phyloP scores from a whole-genome alignment of 192 early-diverging fungal species.

The Entophlyctis helioformis region DNA sequence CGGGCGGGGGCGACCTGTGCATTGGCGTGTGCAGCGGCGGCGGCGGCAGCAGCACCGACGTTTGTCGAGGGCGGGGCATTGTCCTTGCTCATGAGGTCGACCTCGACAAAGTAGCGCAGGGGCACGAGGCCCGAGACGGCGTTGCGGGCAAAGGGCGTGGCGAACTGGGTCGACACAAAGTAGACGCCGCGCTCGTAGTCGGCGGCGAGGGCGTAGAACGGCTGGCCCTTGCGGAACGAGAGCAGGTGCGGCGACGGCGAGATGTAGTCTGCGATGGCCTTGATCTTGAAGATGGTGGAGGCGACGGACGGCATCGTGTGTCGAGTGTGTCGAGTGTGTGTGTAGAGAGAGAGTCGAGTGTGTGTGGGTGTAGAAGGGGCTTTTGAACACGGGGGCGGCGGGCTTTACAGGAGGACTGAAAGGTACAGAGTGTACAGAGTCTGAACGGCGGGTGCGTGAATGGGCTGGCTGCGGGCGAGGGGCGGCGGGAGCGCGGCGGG shows the following conservation, averaged over 20 bases:
- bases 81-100: slow-evolving; percentile 24
- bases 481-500: no score
- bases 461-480: no score
- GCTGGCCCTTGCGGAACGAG: slow-evolving; percentile 34
- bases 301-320: slow-evolving; percentile 17
- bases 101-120: slow-evolving; percentile 26
- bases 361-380: slow-evolving; percentile 2
- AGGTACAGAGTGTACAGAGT: no score
- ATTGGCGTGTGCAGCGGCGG: slow-evolving; percentile 1
- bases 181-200: slow-evolving; percentile 24
- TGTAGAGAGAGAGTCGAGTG: slow-evolving; percentile 1
- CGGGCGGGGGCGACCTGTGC: no score
- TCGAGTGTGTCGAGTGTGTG: no score
- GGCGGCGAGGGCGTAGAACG: slow-evolving; percentile 32
- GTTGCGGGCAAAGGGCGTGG: slow-evolving; percentile 32
- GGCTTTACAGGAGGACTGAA: no score
- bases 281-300: slow-evolving; percentile 33
- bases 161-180: slow-evolving; percentile 40
- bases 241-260: slow-evolving; percentile 22
- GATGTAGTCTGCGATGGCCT: slow-evolving; percentile 26
- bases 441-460: no score
- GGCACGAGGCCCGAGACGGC: slow-evolving; percentile 37
- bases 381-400: no score
- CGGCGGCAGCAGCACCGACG: not conserved
- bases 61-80: slow-evolving; percentile 6